Evolutionary conservation across 1,284 basidiomycete species (phyloP).

Genomic region (Puccinia novopanici): DNA sequence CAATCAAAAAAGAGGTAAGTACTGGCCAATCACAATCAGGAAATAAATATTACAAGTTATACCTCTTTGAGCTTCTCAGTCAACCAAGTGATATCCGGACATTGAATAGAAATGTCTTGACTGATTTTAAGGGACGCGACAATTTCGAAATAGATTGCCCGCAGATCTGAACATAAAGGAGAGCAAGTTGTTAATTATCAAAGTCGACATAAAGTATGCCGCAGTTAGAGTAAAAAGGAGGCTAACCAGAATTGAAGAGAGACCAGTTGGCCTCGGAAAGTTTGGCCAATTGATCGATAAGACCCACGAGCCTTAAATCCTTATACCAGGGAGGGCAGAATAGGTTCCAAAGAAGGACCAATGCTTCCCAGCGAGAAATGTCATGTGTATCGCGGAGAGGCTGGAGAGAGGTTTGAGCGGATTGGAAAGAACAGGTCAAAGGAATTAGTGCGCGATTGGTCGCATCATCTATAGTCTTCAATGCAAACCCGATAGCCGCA

Average conservation of each 20-base stretch:
- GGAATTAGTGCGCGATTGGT: too few species aligned
- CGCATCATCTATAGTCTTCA: conserved; percentile 30
- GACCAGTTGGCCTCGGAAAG: conserved; percentile 5
- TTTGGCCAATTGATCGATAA: too few species aligned
- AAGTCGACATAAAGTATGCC: too few species aligned
- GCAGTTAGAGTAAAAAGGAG: neutral
- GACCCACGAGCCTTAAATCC: neutral
- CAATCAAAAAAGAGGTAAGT: too few species aligned
- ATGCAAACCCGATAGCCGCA: conserved; percentile 19
- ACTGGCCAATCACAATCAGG: too few species aligned
- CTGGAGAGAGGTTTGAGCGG: too few species aligned
- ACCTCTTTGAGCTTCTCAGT: too few species aligned
- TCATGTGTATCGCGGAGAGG: conserved; percentile 20
- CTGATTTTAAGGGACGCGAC: conserved; percentile 28
- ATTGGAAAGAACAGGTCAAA: too few species aligned
- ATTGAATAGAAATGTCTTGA: too few species aligned
- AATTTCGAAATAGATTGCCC: conserved; percentile 38
- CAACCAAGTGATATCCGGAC: too few species aligned
- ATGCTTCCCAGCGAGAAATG: conserved; percentile 39
- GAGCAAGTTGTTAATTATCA: too few species aligned
- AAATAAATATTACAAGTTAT: too few species aligned
- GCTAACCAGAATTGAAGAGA: conserved; percentile 23
- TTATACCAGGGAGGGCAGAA: conserved; percentile 34
- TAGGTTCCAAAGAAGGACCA: conserved; percentile 43
- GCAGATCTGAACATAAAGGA: conserved; percentile 22